Evolutionary conservation across 2,329 filamentous ascomycete genomes (phyloP).

Genomic region (Cladophialophora chaetospira): DNA sequence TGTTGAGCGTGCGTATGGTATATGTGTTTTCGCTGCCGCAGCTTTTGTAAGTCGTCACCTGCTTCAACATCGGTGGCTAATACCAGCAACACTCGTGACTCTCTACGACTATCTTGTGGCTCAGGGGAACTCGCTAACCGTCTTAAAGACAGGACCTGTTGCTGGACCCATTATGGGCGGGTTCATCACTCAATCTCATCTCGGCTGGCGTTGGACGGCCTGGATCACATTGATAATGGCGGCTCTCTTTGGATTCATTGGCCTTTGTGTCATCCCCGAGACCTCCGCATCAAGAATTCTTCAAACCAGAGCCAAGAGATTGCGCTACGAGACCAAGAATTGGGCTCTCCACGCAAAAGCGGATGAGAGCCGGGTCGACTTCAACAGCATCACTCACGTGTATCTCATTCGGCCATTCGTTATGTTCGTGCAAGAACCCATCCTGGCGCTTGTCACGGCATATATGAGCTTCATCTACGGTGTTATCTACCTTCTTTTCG

Average conservation of each 20-base stretch:
- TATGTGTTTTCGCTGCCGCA: slow-evolving; percentile 47
- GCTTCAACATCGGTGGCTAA: too few relatives aligned
- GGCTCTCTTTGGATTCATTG: slow-evolving; percentile 45
- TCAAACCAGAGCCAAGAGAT: slow-evolving; percentile 48
- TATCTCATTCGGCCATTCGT: slow-evolving; percentile 49
- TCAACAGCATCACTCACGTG: slow-evolving; percentile 44
- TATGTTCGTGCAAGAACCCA: slow-evolving; percentile 54
- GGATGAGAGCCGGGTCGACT: slow-evolving; percentile 46
- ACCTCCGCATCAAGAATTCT: slow-evolving; percentile 54
- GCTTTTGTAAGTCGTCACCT: slow-evolving; percentile 41
- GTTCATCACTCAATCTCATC: slow-evolving; percentile 51
- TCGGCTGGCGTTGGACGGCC: slow-evolving; percentile 61
- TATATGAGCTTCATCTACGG: slow-evolving; percentile 45
- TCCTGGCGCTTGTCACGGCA: slow-evolving; percentile 50
- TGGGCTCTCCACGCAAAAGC: slow-evolving; percentile 49
- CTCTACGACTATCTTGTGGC: too few relatives aligned
- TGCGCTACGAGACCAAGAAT: slow-evolving; percentile 53
- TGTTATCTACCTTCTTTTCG: slow-evolving; percentile 41
- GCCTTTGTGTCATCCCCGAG: slow-evolving; percentile 53
- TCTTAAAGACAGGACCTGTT: slow-evolving; percentile 45
- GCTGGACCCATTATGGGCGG: slow-evolving; percentile 49
- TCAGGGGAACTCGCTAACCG: not conserved
- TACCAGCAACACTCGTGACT: too few relatives aligned
- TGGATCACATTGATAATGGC: slow-evolving; percentile 58
- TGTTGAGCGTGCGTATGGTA: slow-evolving; percentile 49